Evolutionary conservation across 306 rosid species (phyloP).

Genomic region (Cucurbita argyrosperma): DNA sequence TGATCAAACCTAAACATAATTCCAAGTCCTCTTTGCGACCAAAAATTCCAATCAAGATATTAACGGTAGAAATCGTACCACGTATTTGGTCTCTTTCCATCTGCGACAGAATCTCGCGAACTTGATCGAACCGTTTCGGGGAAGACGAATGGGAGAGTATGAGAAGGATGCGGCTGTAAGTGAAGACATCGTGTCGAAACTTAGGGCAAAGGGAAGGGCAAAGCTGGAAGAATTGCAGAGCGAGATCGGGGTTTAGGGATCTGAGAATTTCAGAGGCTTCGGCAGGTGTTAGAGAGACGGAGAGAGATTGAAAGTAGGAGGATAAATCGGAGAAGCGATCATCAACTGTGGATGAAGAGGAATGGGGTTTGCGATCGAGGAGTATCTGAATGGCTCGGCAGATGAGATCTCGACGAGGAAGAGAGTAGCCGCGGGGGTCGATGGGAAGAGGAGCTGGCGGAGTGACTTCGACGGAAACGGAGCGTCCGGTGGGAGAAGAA

Average conservation of each 20-base stretch:
- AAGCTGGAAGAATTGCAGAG: constrained; percentile 54
- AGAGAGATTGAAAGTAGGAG: constrained; percentile 47
- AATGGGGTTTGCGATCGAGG: constrained; percentile 23
- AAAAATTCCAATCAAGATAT: constrained; percentile 54
- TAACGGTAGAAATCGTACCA: constrained; percentile 74
- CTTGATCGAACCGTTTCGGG: constrained; percentile 38
- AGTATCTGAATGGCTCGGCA: constrained; percentile 70
- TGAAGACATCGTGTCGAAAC: constrained; percentile 62
- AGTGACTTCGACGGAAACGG: constrained; percentile 58
- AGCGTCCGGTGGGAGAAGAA: constrained; percentile 50
- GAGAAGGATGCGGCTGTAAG: constrained; percentile 62
- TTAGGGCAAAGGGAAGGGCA: constrained; percentile 52
- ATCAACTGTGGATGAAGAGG: background rate
- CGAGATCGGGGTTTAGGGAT: constrained; percentile 55
- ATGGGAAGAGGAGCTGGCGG: constrained; percentile 40
- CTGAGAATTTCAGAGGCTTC: constrained; percentile 86
- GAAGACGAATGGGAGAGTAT: constrained; percentile 64
- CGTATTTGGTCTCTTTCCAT: constrained; percentile 35
- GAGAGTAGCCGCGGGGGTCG: constrained; percentile 54
- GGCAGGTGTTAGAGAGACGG: constrained; percentile 43
- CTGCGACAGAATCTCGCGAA: constrained; percentile 31
- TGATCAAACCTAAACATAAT: constrained; percentile 35
- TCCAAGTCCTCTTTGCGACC: constrained; percentile 39
- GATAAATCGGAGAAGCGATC: constrained; percentile 77
- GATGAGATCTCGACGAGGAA: constrained; percentile 71